Percentiles rank a stretch among this genome's conserved stretches.
These are phyloP conservation scores for Vitis cinerea DNA, from an alignment of 164 flowering plant species.

Conservation along the genomic window DNA sequence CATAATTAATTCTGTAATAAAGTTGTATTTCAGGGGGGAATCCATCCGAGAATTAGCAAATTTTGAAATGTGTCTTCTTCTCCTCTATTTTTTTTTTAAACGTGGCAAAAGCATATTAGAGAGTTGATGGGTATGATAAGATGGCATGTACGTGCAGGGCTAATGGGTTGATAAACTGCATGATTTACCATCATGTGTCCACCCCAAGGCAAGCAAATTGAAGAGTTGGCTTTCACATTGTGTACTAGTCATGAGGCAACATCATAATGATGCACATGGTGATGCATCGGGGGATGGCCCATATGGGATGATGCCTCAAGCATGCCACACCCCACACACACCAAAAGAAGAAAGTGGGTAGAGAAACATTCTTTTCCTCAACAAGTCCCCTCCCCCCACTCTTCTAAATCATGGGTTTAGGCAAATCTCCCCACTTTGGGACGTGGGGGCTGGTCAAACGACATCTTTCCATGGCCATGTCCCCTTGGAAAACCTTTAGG, in stretches of 20 bases:
- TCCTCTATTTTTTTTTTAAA: background rate
- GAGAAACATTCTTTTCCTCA: background rate
- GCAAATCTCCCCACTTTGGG: conserved; percentile 5
- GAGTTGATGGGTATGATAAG: background rate
- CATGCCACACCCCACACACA: conserved; percentile 16
- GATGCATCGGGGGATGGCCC: conserved; percentile 2
- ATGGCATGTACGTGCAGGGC: background rate
- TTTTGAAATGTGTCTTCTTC: background rate
- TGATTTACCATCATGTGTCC: conserved; percentile 14
- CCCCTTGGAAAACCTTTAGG: conserved; percentile 23
- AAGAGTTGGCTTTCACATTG: conserved; percentile 5
- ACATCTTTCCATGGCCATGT: conserved; percentile 22
- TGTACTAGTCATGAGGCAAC: conserved; percentile 15
- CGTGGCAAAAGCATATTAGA: background rate
- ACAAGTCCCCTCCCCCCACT: background rate
- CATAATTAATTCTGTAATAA: no score
- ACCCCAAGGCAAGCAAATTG: conserved; percentile 16
- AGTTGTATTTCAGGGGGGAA: no score
- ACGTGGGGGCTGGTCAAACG: conserved; percentile 18
- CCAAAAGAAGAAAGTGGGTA: no score
- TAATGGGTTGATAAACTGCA: background rate
- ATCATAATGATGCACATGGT: conserved; percentile 27
- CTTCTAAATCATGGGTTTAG: conserved; percentile 12
- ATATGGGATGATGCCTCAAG: conserved; percentile 18
- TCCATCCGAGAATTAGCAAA: no score